phyloP scores from a whole-genome alignment of 164 flowering plant genomes.

The Nymphaea colorata region DNA sequence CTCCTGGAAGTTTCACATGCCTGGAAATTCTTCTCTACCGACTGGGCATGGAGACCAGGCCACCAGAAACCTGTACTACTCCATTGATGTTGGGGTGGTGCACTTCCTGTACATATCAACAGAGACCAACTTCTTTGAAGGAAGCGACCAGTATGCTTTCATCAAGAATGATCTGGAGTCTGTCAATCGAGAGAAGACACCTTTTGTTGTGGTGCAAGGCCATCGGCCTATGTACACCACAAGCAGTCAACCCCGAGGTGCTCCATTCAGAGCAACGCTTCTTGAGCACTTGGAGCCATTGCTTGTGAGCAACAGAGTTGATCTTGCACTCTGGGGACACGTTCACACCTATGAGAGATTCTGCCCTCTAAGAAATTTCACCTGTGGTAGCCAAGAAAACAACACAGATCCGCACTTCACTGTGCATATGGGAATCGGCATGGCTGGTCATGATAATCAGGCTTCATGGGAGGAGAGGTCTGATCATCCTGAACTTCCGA shows the following conservation, averaged over 20 bases:
- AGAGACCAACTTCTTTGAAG: constrained; percentile 84
- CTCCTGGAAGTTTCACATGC: constrained; percentile 84
- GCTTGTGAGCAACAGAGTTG: constrained; percentile 69
- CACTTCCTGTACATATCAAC: constrained; percentile 90
- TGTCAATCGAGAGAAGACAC: constrained; percentile 60
- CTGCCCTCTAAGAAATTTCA: constrained; percentile 76
- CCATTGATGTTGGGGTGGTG: constrained; percentile 62
- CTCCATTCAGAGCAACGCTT: constrained; percentile 49
- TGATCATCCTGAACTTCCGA: constrained; percentile 52
- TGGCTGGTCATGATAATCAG: constrained; percentile 99
- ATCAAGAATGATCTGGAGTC: constrained; percentile 62
- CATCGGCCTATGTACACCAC: constrained; percentile 99
- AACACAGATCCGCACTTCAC: constrained; percentile 24
- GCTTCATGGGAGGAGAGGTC: constrained; percentile 75
- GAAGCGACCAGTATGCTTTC: constrained; percentile 69
- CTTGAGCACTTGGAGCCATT: constrained; percentile 68
- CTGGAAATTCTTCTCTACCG: constrained; percentile 72
- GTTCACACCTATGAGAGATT: constrained; percentile 94
- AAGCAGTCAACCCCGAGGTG: constrained; percentile 49
- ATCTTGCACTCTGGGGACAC: constrained; percentile 92
- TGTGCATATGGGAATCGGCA: constrained; percentile 89
- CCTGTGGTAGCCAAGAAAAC: constrained; percentile 44
- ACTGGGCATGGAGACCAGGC: constrained; percentile 72
- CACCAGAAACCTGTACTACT: constrained; percentile 75
- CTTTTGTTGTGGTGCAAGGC: constrained; percentile 90